Conservation (phyloP, 331 rosid genomes). For the Cydonia oblonga region DNA sequence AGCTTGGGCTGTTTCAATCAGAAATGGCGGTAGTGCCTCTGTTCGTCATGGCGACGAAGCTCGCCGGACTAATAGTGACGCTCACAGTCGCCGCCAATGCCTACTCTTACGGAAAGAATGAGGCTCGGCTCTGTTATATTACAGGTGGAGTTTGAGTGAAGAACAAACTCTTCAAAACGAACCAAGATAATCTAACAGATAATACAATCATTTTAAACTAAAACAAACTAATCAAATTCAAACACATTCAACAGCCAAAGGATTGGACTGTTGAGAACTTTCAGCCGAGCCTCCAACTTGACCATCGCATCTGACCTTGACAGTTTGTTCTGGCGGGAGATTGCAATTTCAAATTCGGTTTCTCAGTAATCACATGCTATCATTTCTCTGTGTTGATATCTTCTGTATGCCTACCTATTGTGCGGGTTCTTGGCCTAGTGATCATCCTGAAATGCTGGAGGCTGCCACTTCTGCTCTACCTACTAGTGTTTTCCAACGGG, state of each 20-base stretch:
- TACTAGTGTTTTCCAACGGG: conserved; percentile 80
- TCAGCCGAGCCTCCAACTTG: no score
- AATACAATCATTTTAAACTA: no score
- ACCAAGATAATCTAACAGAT: no score
- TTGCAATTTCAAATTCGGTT: no score
- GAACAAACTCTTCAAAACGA: no score
- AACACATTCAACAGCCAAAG: no score
- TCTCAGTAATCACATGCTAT: no score
- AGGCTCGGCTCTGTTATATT: conserved; percentile 20
- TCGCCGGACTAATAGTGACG: conserved; percentile 54
- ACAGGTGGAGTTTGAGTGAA: no score
- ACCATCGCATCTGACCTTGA: no score
- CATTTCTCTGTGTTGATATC: background rate
- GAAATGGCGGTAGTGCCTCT: conserved; percentile 51
- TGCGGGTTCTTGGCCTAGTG: conserved; percentile 98
- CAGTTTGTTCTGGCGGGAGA: no score
- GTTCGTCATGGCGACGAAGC: conserved; percentile 65
- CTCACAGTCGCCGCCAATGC: conserved; percentile 72
- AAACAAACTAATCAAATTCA: no score
- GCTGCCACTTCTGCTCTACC: conserved; percentile 85
- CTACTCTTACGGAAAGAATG: conserved; percentile 26
- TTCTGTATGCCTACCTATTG: conserved; percentile 79
- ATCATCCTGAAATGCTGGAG: conserved; percentile 96
- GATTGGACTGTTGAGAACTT: no score
- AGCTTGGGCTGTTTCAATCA: background rate